Evolutionary conservation across 1,139 yeast species (phyloP).

Genomic region (Blastobotrys proliferans): DNA sequence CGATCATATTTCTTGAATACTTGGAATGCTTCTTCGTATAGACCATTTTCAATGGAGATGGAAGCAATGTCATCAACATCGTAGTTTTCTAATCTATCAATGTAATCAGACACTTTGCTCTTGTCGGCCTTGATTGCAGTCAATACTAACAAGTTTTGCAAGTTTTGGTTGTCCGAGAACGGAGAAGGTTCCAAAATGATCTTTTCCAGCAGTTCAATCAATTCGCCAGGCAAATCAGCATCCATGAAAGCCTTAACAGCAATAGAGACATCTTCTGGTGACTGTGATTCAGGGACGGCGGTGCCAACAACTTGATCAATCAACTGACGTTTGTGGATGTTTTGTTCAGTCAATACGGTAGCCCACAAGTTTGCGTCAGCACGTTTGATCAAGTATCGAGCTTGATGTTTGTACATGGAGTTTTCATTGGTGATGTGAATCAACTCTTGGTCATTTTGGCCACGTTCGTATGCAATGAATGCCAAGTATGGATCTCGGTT

Average conservation of each 20-base stretch:
- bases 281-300: constrained; percentile 92
- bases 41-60: constrained; percentile 81
- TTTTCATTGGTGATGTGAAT: constrained; percentile 91
- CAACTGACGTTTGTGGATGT: constrained; percentile 82
- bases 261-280: constrained; percentile 93
- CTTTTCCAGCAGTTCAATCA: constrained; percentile 90
- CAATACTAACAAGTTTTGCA: constrained; percentile 86
- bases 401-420: constrained; percentile 98
- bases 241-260: constrained; percentile 98
- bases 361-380: constrained; percentile 83
- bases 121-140: constrained; percentile 96
- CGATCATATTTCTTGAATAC: constrained; percentile 83
- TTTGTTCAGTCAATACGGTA: constrained; percentile 68
- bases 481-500: constrained; percentile 98
- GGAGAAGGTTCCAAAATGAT: constrained; percentile 96
- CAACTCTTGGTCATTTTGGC: constrained; percentile 84
- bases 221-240: constrained; percentile 86
- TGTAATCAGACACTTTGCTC: constrained; percentile 73
- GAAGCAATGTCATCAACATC: constrained; percentile 95
- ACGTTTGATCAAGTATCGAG: constrained; percentile 83
- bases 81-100: constrained; percentile 85
- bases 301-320: constrained; percentile 93
- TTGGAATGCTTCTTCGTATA: constrained; percentile 92
- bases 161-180: constrained; percentile 88
- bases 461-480: constrained; percentile 94